Evolutionary conservation across 257 asterid species (phyloP).

Genomic region (Oldenlandia corymbosa): DNA sequence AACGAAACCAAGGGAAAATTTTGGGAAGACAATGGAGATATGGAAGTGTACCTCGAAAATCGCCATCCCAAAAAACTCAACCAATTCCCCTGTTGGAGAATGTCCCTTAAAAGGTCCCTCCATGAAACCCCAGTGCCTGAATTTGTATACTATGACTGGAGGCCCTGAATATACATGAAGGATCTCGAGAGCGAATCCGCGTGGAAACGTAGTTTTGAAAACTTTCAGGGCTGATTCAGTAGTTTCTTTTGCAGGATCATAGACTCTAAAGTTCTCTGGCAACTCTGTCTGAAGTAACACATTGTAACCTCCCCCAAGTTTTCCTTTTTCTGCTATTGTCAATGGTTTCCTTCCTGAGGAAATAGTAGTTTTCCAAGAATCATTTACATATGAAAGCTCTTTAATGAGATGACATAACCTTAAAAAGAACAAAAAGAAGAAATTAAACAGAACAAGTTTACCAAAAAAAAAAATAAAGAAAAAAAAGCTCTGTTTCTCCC

Average conservation of each 20-base stretch:
- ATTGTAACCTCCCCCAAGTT: conserved; percentile 73
- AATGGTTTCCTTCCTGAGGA: conserved; percentile 21
- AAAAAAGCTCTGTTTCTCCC: too few relatives aligned
- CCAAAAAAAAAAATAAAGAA: too few relatives aligned
- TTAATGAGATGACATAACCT: too few relatives aligned
- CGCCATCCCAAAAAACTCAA: conserved; percentile 47
- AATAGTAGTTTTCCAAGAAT: too few relatives aligned
- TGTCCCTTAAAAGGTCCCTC: conserved; percentile 58
- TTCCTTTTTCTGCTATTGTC: conserved; percentile 31
- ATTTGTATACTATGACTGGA: conserved; percentile 54
- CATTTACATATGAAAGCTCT: too few relatives aligned
- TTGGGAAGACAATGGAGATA: too few relatives aligned
- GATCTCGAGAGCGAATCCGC: conserved; percentile 66
- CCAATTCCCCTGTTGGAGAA: conserved; percentile 56
- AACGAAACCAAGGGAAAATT: too few relatives aligned
- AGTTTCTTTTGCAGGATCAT: conserved; percentile 54
- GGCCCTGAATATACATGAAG: conserved; percentile 70
- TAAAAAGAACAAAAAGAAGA: too few relatives aligned
- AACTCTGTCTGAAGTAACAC: conserved; percentile 59
- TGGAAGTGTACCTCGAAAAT: too few relatives aligned
- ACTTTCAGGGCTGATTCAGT: conserved; percentile 46
- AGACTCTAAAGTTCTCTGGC: conserved; percentile 46
- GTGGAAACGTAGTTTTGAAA: conserved; percentile 48
- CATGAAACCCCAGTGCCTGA: conserved; percentile 79
- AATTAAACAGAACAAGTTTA: too few relatives aligned